These are phyloP conservation scores for Triticum dicoccoides DNA, from an alignment of 176 grass and related monocot genomes.

Conservation along the genomic window DNA sequence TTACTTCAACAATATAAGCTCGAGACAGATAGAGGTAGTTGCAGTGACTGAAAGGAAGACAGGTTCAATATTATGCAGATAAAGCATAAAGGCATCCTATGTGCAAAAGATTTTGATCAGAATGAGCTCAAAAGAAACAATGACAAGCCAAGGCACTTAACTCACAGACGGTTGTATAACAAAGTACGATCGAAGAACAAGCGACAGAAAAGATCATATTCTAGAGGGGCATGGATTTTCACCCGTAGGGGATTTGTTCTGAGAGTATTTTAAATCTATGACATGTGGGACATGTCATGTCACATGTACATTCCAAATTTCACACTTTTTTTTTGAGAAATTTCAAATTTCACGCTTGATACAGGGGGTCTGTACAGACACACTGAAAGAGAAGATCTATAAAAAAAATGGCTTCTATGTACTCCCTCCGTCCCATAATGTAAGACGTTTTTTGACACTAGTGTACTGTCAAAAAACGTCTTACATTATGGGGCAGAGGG, in stretches of 20 bases:
- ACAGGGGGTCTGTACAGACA: background rate
- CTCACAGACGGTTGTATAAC: background rate
- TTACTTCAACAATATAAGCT: conserved; percentile 17
- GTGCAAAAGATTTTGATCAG: background rate
- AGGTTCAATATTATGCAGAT: background rate
- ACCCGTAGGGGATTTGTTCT: background rate
- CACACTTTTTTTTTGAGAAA: background rate
- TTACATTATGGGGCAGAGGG: too few relatives aligned
- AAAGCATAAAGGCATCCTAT: background rate
- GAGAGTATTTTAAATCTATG: background rate
- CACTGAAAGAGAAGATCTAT: background rate
- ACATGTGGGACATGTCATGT: background rate
- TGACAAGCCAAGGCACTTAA: background rate
- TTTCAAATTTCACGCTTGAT: background rate
- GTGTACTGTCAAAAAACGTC: too few relatives aligned
- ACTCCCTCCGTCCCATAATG: too few relatives aligned
- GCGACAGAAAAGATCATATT: background rate
- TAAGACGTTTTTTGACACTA: too few relatives aligned
- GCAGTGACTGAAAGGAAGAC: background rate
- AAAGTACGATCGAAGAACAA: conserved; percentile 8
- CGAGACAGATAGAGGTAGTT: background rate
- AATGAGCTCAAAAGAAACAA: background rate
- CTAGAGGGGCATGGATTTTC: background rate
- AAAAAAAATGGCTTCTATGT: background rate
- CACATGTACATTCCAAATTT: background rate